Base-by-base conservation (phyloP, 2,329 filamentous ascomycete genomes). In the Thielaviopsis euricoi region DNA sequence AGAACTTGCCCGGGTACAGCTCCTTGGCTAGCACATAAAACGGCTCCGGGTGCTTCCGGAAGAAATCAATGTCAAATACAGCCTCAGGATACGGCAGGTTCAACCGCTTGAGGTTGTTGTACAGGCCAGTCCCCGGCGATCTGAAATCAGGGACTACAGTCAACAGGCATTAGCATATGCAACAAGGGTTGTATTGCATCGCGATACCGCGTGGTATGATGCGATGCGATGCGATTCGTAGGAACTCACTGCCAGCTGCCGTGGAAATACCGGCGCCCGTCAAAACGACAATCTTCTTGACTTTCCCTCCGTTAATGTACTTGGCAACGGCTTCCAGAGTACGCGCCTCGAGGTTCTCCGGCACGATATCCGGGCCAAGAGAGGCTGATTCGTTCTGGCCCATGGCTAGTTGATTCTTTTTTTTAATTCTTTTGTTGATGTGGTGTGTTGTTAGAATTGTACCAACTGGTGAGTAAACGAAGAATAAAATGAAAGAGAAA, bases 1-100 rank as follows among this genome's bases (percentile, higher is more conserved):
- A 78, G 72, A 87, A 96, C 65, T 85, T 86, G 19, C 90, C 91
- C 0, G 93, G 93, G 66, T 95, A 95, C 3, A 98, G 78, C 71
- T 97, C 93, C 65, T 86, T 86, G 15, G 91, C 91, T 40, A 98
- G 79, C 1, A 87, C 81, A 70, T 97, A 98, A 73, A 98, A 98
- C 0, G 93, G 90, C 33, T 83, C 76, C 0, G 93, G 93, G 63
- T 95, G 86, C 50, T 83, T 67, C 61, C 85, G 79, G 73, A 98
- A 98, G 75, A 87, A 98, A 60, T 76, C 76, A 62, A 98, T 91
- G 66, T 95, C 89, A 71, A 98, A 97, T 51, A 97, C 89, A 37
- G 89, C 90, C 71, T 97, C 89, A 22, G 91, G 85, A 65, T 91
- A 85, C 0, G 90, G 90, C 0, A 98, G 78, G 61, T 95, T 82